Base-by-base conservation (phyloP, 2,329 filamentous ascomycete genomes). In the Plectosphaerella sp. region DNA sequence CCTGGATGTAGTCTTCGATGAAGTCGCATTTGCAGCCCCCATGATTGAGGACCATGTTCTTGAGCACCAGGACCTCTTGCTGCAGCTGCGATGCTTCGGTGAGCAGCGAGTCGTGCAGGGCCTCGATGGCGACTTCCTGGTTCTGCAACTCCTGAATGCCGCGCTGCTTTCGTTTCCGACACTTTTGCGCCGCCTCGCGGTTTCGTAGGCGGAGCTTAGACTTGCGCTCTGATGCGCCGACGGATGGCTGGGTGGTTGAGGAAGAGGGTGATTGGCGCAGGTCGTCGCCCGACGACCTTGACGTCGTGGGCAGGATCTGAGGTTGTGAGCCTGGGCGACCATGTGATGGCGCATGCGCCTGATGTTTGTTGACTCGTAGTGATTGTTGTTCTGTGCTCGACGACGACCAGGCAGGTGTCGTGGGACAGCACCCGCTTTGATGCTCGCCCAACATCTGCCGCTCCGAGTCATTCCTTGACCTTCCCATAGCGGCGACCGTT, bases 181-280 rank as follows among this genome's bases (percentile, higher is more conserved):
- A 57, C 47, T 57, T 57, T n/a, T 57, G 51, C 28, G 55, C 55
- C 2, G 55, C 55, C 54, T 57, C 54, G 15, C 55, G 47, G 20
- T 57, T 57, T 6, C 55, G 54, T 16, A 49, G 51, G 16, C 55
- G 55, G 12, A 57, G 49, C 14, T 52, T 52, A 6, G 49, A 47
- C 41, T 54, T 56, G 41, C 56, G 56, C 3, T 56, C 55, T 20
- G 16, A 43, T 18, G 16, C n/a, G 37, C 4, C 37, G 10, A 14
- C 5, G 7, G 41, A 12, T 18, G 41, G 16, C 28, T 10, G 28
- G 8, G 28, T 10, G 8, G 28, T 9, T 12, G 28, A 12, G 8
- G 28, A 7, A 33, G 28, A 33, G 28, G 2, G 28, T 3, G 28
- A 9, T 33, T 33, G 28, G 11, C 28, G 28, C 28, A 12, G 11